Evolutionary conservation across 2,329 filamentous ascomycete genomes (phyloP).

Genomic region (Sporothrix sp.): DNA sequence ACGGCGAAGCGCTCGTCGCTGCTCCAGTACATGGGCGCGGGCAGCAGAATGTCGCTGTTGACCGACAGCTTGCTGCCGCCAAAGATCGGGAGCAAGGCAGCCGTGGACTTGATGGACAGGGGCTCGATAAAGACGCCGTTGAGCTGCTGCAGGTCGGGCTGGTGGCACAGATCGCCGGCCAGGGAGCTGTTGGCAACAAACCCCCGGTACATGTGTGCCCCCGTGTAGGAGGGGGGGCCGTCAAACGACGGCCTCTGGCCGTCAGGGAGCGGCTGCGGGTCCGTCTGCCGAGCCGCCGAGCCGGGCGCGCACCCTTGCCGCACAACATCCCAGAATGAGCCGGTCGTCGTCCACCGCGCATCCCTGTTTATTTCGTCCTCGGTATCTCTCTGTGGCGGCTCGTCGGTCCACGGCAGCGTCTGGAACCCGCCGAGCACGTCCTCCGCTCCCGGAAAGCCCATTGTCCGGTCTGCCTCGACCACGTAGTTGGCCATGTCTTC

Average conservation of each 20-base stretch:
- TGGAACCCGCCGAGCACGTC: conserved; percentile 37
- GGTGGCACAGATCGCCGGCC: conserved; percentile 54
- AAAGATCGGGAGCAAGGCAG: conserved; percentile 54
- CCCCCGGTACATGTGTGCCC: conserved; percentile 43
- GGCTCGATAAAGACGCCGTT: conserved; percentile 57
- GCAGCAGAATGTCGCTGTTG: conserved; percentile 62
- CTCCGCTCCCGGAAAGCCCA: conserved; percentile 32
- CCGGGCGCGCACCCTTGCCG: conserved; percentile 52
- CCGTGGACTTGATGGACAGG: conserved; percentile 45
- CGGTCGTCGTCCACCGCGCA: conserved; percentile 40
- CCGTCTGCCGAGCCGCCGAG: conserved; percentile 46
- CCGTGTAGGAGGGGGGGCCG: conserved; percentile 34
- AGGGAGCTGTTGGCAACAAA: conserved; percentile 53
- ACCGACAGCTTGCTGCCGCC: conserved; percentile 58
- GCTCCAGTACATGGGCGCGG: conserved; percentile 59
- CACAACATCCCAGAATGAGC: conserved; percentile 47
- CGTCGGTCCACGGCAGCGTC: conserved; percentile 29
- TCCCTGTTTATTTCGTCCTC: conserved; percentile 14
- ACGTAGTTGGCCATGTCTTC: conserved; percentile 50
- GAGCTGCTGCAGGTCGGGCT: conserved; percentile 52
- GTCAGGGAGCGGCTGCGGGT: conserved; percentile 34
- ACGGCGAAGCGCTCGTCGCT: conserved; percentile 53
- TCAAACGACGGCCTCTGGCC: conserved; percentile 32
- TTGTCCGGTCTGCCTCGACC: conserved; percentile 31
- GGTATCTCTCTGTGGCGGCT: conserved; percentile 24